A percentile compares a stretch with the other conserved stretches of the same genome.
Conservation (phyloP, 768 basidiomycete genomes). For the Glaciozyma antarctica region DNA sequence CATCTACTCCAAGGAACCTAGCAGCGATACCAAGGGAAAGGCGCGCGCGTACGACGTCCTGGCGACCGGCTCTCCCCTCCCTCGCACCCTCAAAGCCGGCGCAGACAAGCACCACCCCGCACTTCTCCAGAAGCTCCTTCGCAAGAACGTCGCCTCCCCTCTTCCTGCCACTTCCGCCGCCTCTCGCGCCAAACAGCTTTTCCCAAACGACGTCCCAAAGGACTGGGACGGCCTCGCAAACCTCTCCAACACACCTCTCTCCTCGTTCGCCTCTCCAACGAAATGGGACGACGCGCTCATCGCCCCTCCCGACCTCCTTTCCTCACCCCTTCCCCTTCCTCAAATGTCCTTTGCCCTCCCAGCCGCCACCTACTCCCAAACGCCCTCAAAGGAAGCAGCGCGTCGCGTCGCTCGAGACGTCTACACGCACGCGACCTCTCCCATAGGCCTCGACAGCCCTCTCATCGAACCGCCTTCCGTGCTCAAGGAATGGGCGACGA, state of each 20-base stretch:
- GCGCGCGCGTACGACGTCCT: neutral
- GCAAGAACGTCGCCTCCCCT: constrained; percentile 42
- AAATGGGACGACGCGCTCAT: constrained; percentile 44
- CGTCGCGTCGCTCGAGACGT: constrained; percentile 58
- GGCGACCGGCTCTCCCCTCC: neutral
- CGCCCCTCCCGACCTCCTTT: constrained; percentile 35
- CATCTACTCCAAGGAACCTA: neutral
- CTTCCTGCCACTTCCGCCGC: constrained; percentile 48
- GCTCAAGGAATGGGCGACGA: constrained; percentile 42
- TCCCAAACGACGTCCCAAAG: constrained; percentile 48
- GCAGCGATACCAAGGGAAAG: neutral
- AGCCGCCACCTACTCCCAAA: constrained; percentile 53
- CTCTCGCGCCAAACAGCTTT: constrained; percentile 51
- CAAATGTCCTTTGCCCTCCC: constrained; percentile 34
- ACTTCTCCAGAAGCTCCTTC: constrained; percentile 33
- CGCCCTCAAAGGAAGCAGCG: constrained; percentile 64
- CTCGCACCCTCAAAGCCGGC: neutral
- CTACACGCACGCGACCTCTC: constrained; percentile 40
- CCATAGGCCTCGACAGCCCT: neutral
- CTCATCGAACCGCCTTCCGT: constrained; percentile 42
- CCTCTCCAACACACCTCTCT: constrained; percentile 45
- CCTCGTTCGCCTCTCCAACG: constrained; percentile 42
- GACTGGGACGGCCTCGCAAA: constrained; percentile 69
- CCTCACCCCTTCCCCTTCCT: constrained; percentile 30
- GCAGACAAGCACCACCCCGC: constrained; percentile 27